These are phyloP conservation scores for Silene coronaria DNA, from an alignment of 179 eudicot species.

Conservation along the genomic window DNA sequence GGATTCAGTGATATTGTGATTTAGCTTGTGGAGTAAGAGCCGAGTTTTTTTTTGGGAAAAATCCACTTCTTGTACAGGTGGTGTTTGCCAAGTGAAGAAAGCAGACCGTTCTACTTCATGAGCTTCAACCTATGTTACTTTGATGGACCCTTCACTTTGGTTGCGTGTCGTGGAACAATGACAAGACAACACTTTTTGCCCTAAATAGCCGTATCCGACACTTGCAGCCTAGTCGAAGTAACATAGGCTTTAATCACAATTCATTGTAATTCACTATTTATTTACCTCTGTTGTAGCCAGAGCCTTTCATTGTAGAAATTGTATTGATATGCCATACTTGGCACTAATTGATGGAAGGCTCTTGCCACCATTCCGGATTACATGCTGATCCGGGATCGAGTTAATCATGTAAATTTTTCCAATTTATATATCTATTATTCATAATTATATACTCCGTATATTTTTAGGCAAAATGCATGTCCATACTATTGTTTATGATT, in stretches of 20 bases:
- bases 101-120: conserved; percentile 24
- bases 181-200: neutral
- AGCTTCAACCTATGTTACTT: conserved; percentile 15
- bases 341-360: neutral
- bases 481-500: neutral
- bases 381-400: no score
- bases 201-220: neutral
- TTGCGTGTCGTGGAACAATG: neutral
- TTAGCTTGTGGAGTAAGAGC: conserved; percentile 18
- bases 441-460: neutral
- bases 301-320: neutral
- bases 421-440: neutral
- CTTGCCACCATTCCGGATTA: neutral
- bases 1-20: conserved; percentile 24
- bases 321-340: neutral
- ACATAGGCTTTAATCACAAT: neutral
- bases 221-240: neutral
- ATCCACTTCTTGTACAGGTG: conserved; percentile 26
- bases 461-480: neutral
- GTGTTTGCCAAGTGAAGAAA: conserved; percentile 15
- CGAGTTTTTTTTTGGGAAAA: conserved; percentile 11
- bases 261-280: conserved; percentile 4
- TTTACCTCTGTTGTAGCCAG: conserved; percentile 28
- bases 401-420: neutral
- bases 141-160: neutral